Conservation (phyloP, 352 stramenopile species). For the Phytopythium vexans region DNA sequence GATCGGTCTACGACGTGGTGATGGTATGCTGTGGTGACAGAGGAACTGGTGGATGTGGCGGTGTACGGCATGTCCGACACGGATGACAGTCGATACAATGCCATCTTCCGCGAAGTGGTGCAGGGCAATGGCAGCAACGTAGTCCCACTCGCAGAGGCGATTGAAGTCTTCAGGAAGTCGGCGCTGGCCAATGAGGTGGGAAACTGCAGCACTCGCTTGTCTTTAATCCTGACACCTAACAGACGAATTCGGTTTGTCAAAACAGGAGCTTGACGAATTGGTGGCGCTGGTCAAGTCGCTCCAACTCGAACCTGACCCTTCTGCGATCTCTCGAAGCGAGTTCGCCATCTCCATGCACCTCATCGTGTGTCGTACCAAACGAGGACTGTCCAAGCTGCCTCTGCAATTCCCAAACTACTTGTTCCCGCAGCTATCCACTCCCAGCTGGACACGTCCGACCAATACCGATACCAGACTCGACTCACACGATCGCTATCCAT, state of each 20-base stretch:
- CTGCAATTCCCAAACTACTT: conserved; percentile 23
- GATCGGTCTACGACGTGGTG: background rate
- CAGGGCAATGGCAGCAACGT: conserved; percentile 5
- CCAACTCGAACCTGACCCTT: conserved; percentile 8
- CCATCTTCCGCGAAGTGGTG: conserved; percentile 18
- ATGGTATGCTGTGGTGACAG: background rate
- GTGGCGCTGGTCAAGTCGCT: conserved; percentile 20
- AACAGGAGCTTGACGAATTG: conserved; percentile 19
- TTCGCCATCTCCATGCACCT: conserved; percentile 39
- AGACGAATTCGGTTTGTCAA: background rate
- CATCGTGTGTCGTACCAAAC: conserved; percentile 37
- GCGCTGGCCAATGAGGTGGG: conserved; percentile 9
- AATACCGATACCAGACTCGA: background rate
- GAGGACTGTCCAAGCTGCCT: conserved; percentile 20
- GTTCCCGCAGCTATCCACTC: conserved; percentile 19
- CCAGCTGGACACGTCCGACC: background rate
- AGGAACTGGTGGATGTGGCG: conserved; percentile 13
- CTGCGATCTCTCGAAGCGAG: conserved; percentile 11
- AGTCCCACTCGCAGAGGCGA: conserved; percentile 7
- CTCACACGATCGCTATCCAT: conserved; percentile 5
- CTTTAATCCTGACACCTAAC: no score
- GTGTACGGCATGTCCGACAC: conserved; percentile 11
- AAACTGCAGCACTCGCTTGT: no score
- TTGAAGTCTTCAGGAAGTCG: conserved; percentile 21
- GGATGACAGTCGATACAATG: conserved; percentile 18